Percentiles rank a stretch among this genome's conserved stretches.
Conservation (phyloP, 169 alveolate species). For the Cryptosporidium baileyi region DNA sequence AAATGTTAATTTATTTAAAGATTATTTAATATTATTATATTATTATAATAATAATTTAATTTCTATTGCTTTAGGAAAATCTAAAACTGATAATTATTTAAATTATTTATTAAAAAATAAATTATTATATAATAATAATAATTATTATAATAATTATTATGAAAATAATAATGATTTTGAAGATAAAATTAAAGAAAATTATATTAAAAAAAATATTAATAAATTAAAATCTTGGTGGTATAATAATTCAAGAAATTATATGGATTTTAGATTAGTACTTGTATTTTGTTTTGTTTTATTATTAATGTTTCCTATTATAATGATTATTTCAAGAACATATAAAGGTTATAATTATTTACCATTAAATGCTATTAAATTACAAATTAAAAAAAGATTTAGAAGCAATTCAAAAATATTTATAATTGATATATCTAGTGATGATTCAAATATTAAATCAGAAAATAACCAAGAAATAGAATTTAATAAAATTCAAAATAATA, state of each 20-base stretch:
- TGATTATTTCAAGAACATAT: background rate
- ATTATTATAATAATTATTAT: background rate
- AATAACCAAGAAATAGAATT: background rate
- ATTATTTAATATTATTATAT: background rate
- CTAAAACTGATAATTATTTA: constrained; percentile 17
- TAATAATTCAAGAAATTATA: constrained; percentile 10
- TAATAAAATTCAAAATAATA: background rate
- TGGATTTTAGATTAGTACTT: constrained; percentile 28
- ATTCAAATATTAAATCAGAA: background rate
- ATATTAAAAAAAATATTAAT: background rate
- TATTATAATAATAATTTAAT: background rate
- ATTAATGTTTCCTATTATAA: background rate
- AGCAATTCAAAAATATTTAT: constrained; percentile 28
- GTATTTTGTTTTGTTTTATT: background rate
- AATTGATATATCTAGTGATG: constrained; percentile 15
- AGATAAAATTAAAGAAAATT: background rate
- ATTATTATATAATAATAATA: background rate
- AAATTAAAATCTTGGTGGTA: constrained; percentile 7
- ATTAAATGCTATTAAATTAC: background rate
- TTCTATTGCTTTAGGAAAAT: constrained; percentile 35
- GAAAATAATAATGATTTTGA: background rate
- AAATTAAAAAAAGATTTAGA: constrained; percentile 6
- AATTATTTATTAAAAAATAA: background rate
- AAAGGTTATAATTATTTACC: background rate
- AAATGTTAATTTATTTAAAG: background rate